Percentiles rank a stretch among this genome's conserved stretches.
phyloP scores from a whole-genome alignment of 2,329 filamentous ascomycete species.

The Botrytis fragariae region DNA sequence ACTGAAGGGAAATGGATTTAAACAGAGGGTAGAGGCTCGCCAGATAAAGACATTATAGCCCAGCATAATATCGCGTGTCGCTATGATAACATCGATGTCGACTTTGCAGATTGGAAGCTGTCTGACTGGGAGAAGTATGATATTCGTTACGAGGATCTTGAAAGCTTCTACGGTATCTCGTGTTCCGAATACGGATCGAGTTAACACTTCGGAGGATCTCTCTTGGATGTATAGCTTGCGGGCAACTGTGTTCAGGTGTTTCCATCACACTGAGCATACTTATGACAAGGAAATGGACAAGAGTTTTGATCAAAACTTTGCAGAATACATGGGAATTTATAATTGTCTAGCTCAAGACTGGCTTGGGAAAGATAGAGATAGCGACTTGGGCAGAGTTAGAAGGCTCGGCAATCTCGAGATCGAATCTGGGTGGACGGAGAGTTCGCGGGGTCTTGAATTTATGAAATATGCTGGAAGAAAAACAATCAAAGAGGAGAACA shows the following conservation, averaged over 20 bases:
- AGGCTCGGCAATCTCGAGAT: not conserved
- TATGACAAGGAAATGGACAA: not conserved
- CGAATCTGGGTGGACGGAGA: not conserved
- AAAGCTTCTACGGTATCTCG: not conserved
- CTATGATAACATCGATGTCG: no score
- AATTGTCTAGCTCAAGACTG: not conserved
- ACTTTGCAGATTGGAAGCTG: not conserved
- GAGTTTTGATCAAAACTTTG: not conserved
- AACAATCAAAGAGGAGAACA: not conserved
- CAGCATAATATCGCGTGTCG: no score
- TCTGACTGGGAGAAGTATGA: no score
- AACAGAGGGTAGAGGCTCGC: no score
- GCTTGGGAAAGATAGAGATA: not conserved
- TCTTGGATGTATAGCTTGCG: not conserved
- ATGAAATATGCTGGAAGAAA: not conserved
- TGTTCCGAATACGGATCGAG: no score
- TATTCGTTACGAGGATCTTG: no score
- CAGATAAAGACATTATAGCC: not conserved
- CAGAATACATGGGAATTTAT: not conserved
- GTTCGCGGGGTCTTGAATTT: not conserved
- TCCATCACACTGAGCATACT: not conserved
- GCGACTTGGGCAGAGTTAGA: not conserved
- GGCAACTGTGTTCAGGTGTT: not conserved
- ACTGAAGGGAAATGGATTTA: not conserved
- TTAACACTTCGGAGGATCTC: not conserved